These are phyloP conservation scores for Ensete glaucum DNA, from an alignment of 176 grass and related monocot genomes.

Conservation along the genomic window DNA sequence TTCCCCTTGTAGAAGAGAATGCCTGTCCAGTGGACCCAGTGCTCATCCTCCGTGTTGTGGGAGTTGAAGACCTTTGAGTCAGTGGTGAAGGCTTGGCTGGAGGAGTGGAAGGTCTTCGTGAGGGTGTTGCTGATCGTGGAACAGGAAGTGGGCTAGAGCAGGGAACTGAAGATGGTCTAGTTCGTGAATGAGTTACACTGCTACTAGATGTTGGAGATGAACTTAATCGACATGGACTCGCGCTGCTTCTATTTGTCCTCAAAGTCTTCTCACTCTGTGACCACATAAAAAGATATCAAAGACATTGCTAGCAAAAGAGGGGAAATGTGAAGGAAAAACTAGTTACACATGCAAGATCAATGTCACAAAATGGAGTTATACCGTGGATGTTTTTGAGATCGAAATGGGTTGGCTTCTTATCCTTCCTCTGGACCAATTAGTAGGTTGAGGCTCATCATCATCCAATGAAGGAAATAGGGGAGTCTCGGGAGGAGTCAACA, in stretches of 20 bases:
- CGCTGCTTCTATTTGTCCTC: slow-evolving; percentile 68
- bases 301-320: not conserved
- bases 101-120: slow-evolving; percentile 50
- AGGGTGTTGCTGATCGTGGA: slow-evolving; percentile 31
- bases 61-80: slow-evolving; percentile 61
- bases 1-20: slow-evolving; percentile 43
- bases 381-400: slow-evolving; percentile 58
- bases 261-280: slow-evolving; percentile 60
- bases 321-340: not conserved
- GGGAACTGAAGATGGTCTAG: slow-evolving; percentile 62
- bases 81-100: slow-evolving; percentile 48
- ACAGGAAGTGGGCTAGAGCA: slow-evolving; percentile 51
- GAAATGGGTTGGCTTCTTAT: slow-evolving; percentile 49
- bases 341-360: slow-evolving; percentile 18
- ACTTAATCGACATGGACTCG: slow-evolving; percentile 73
- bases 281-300: slow-evolving; percentile 5
- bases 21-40: slow-evolving; percentile 41
- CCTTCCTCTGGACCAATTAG: slow-evolving; percentile 55
- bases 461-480: slow-evolving; percentile 90
- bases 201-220: slow-evolving; percentile 44
- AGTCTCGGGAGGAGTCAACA: slow-evolving; percentile 87
- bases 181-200: slow-evolving; percentile 30
- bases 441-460: slow-evolving; percentile 32
- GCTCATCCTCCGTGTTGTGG: slow-evolving; percentile 56
- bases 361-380: slow-evolving; percentile 21